Percentiles rank a stretch among this genome's conserved stretches.
Evolutionary conservation across 352 stramenopile species (phyloP).

Genomic region (Albugo laibachii): DNA sequence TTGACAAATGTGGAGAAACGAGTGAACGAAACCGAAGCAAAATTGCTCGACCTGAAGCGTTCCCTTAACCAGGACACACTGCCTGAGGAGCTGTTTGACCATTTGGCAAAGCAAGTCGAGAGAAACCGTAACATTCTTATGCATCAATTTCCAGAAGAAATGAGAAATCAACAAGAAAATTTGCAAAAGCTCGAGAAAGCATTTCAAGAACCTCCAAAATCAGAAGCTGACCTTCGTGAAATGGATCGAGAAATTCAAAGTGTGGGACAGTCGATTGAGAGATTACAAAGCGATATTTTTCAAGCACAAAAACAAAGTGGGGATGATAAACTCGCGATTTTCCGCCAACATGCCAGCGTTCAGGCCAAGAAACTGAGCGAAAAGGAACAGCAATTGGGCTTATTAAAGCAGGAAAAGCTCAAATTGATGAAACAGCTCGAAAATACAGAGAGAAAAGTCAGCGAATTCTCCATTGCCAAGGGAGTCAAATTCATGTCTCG

Average conservation of each 20-base stretch:
- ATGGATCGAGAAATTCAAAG: constrained; percentile 68
- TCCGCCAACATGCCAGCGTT: constrained; percentile 75
- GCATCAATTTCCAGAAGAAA: constrained; percentile 55
- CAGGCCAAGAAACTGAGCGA: constrained; percentile 75
- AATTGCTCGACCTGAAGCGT: constrained; percentile 48
- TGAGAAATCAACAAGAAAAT: constrained; percentile 50
- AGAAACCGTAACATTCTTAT: constrained; percentile 48
- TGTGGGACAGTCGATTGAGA: constrained; percentile 32
- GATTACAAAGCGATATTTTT: constrained; percentile 48
- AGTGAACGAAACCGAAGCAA: constrained; percentile 41
- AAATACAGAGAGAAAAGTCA: constrained; percentile 43
- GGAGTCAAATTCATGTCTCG: constrained; percentile 66
- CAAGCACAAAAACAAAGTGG: constrained; percentile 40
- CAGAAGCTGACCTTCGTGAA: constrained; percentile 70
- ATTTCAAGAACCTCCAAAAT: constrained; percentile 58
- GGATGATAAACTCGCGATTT: constrained; percentile 84
- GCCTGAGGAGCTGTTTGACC: constrained; percentile 76
- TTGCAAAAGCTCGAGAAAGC: constrained; percentile 51
- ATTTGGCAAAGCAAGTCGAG: constrained; percentile 55
- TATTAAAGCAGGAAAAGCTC: constrained; percentile 27
- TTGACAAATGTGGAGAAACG: constrained; percentile 72
- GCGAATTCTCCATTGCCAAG: constrained; percentile 13
- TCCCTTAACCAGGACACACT: constrained; percentile 52
- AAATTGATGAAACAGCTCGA: constrained; percentile 53
- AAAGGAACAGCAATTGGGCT: constrained; percentile 79